Base-by-base conservation (phyloP, 768 basidiomycete species). In the Termitomyces sp. region DNA sequence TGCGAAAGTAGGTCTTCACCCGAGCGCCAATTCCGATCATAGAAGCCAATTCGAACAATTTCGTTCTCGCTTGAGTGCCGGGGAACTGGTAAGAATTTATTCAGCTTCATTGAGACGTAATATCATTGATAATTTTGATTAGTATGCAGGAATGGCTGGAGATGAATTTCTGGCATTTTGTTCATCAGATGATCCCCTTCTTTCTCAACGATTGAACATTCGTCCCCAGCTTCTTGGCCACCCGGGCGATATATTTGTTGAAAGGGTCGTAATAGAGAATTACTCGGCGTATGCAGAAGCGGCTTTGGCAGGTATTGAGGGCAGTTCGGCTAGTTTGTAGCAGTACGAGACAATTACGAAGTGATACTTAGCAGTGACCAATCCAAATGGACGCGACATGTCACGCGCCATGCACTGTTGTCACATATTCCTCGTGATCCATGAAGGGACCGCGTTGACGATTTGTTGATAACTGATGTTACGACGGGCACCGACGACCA, bases 401-500 rank as follows among this genome's bases (percentile, higher is more conserved):
- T 65, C 61, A 64, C 62, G 51, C 9, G 14, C 24, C 54, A 60
- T 49, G 58, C 44, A 51, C 55, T 55, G 5, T 28, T 56, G 57
- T 62, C 55, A 64, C 62, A 47, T 22, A 38, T 9, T 28, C 15
- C 53, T 38, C 56, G 58, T 56, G 54, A 57, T 58, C 22, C n/a
- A 8, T 34, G 19, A 46, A 14, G 11, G 11, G 3, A 2, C 3
- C 53, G 57, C 34, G 46, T 52, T 42, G 35, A 30, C 38, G 12
- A 24, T 47, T 26, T 8, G 32, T 43, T 10, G 35, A 44, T 47
- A 37, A 54, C 42, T 43, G 30, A 91, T 92, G 90, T 75, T 92
- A 32, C 81, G 79, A 55, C 82, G 88, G 14, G 68, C 73, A 10
- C 90, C 90, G 24, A 85, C 84, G 0, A 88, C 85, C 1, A 70